A percentile compares a stretch with the other conserved stretches of the same genome.
These are phyloP conservation scores for Leucogyrophana mollusca DNA, from an alignment of 768 basidiomycete genomes.

Conservation along the genomic window DNA sequence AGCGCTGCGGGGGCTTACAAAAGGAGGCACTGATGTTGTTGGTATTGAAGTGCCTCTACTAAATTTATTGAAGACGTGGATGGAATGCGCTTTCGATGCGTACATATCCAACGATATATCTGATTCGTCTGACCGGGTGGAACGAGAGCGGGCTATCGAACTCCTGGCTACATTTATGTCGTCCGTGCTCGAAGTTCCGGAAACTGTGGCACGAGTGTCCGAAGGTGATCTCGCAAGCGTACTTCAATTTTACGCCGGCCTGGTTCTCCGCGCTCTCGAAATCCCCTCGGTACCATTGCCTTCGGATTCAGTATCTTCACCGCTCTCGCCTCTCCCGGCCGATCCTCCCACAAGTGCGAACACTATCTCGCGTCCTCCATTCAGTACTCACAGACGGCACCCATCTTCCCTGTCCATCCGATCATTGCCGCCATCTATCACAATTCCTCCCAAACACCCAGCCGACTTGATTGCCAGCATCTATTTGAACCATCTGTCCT, in stretches of 20 bases:
- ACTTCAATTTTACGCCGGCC: slow-evolving; percentile 55
- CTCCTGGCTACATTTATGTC: slow-evolving; percentile 58
- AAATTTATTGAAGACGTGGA: slow-evolving; percentile 61
- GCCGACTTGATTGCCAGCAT: slow-evolving; percentile 63
- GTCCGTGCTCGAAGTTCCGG: slow-evolving; percentile 45
- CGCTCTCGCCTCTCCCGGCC: slow-evolving; percentile 31
- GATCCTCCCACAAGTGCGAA: slow-evolving; percentile 22
- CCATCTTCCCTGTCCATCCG: slow-evolving; percentile 59
- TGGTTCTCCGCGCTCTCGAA: slow-evolving; percentile 55
- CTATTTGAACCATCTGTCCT: slow-evolving; percentile 63
- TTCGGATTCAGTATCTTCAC: slow-evolving; percentile 11
- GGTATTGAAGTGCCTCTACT: slow-evolving; percentile 64
- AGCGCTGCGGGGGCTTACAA: slow-evolving; percentile 64
- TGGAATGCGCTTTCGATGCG: slow-evolving; percentile 61
- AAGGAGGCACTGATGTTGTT: slow-evolving; percentile 54
- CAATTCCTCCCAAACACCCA: slow-evolving; percentile 36
- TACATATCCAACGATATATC: slow-evolving; percentile 31
- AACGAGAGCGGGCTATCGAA: slow-evolving; percentile 65
- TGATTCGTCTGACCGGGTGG: slow-evolving; percentile 43
- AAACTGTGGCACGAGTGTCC: slow-evolving; percentile 58
- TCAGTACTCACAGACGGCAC: slow-evolving; percentile 53
- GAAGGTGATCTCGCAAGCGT: slow-evolving; percentile 58
- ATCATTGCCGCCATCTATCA: slow-evolving; percentile 35
- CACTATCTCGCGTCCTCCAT: slow-evolving; percentile 22
- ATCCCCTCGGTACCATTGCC: slow-evolving; percentile 22